Evolutionary conservation across 106 monocot species (phyloP).

Genomic region (Chionographis japonica): DNA sequence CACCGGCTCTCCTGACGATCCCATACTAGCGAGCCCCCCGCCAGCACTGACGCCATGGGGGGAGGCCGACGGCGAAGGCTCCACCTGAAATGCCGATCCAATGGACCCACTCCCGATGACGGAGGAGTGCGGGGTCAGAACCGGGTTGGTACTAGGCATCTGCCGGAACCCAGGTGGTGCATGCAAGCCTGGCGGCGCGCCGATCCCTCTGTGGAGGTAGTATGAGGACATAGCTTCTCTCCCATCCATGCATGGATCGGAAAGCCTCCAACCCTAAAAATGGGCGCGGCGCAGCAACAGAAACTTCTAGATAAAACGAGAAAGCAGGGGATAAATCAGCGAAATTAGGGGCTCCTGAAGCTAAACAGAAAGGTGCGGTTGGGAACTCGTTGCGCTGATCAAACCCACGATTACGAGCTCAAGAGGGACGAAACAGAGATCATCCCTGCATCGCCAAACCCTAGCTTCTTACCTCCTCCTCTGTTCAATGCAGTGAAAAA

Average conservation of each 20-base stretch:
- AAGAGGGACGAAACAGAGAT: too few species aligned
- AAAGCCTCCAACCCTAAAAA: neutral
- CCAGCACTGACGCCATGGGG: neutral
- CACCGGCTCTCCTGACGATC: neutral
- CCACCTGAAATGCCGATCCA: constrained; percentile 6
- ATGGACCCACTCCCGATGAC: neutral
- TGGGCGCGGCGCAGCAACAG: neutral
- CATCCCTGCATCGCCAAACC: too few species aligned
- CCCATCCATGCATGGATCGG: constrained; percentile 32
- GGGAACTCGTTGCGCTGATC: too few species aligned
- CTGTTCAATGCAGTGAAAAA: too few species aligned
- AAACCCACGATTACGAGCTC: too few species aligned
- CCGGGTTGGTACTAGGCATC: constrained; percentile 4
- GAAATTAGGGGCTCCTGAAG: too few species aligned
- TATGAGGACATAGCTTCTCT: constrained; percentile 23
- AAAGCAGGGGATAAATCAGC: neutral
- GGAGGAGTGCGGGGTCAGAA: constrained; percentile 6
- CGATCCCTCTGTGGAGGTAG: constrained; percentile 10
- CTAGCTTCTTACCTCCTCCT: too few species aligned
- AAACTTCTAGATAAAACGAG: neutral
- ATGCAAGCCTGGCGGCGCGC: constrained; percentile 2
- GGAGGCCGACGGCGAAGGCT: constrained; percentile 6
- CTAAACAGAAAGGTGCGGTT: too few species aligned
- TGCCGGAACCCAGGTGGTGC: neutral
- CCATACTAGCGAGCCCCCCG: neutral